phyloP scores from a whole-genome alignment of 352 stramenopile species.

The Pythium vanterpoolii region DNA sequence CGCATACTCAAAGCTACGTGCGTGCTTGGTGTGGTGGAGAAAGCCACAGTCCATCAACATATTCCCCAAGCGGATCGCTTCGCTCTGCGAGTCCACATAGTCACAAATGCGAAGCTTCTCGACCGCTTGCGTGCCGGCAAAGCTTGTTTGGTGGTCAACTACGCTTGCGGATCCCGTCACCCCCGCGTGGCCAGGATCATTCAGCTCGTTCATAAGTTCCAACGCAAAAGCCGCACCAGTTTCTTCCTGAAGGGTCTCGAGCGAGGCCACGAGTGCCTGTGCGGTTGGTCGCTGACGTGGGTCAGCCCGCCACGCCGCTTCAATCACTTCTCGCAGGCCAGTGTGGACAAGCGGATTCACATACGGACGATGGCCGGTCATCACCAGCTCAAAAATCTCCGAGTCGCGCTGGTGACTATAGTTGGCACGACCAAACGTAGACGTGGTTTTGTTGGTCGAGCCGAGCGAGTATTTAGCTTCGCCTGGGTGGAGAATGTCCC shows the following conservation, averaged over 20 bases:
- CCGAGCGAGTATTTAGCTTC: slow-evolving; percentile 23
- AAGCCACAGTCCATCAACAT: slow-evolving; percentile 30
- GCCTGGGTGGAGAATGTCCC: slow-evolving; percentile 38
- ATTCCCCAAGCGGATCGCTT: slow-evolving; percentile 36
- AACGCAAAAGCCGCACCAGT: slow-evolving; percentile 16
- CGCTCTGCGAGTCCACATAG: slow-evolving; percentile 5
- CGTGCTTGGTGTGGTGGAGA: slow-evolving; percentile 32
- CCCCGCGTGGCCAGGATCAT: slow-evolving; percentile 6
- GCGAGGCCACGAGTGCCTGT: slow-evolving; percentile 16
- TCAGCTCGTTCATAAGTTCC: slow-evolving; percentile 18
- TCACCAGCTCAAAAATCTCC: slow-evolving; percentile 28
- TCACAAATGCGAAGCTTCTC: slow-evolving; percentile 17
- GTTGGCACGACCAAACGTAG: neutral
- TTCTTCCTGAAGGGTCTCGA: slow-evolving; percentile 30
- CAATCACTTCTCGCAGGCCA: slow-evolving; percentile 23
- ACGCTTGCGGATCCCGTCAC: neutral
- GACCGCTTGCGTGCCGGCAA: slow-evolving; percentile 23
- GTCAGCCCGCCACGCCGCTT: slow-evolving; percentile 24
- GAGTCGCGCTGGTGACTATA: slow-evolving; percentile 8
- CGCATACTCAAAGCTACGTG: slow-evolving; percentile 18
- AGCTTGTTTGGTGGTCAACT: slow-evolving; percentile 8
- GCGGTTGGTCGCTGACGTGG: slow-evolving; percentile 18
- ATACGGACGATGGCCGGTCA: slow-evolving; percentile 24
- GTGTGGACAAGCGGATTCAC: slow-evolving; percentile 18
- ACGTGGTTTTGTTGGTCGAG: neutral